Percentiles rank a stretch among this genome's conserved stretches.
Evolutionary conservation across 495 filamentous ascomycete genomes (phyloP).

Genomic region (Pseudoneurospora amorphoporcata): DNA sequence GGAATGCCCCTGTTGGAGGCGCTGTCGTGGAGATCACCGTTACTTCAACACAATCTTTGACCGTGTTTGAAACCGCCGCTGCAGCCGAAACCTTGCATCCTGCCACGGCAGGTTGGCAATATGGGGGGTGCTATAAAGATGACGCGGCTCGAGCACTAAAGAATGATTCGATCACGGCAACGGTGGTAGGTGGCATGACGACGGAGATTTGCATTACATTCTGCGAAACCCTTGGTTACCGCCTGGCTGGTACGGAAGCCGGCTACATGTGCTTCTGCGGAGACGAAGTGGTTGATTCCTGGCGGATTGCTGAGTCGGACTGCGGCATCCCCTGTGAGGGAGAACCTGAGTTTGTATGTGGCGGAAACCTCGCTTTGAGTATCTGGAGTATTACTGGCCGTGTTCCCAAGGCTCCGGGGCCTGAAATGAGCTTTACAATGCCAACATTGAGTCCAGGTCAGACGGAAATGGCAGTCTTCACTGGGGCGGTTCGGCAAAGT

Average conservation of each 20-base stretch:
- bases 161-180: slow-evolving; percentile 23
- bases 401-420: slow-evolving; percentile 6
- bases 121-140: slow-evolving; percentile 47
- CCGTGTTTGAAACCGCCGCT: slow-evolving; percentile 1
- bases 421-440: slow-evolving; percentile 6
- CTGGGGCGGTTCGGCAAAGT: slow-evolving; percentile 12
- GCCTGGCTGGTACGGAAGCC: slow-evolving; percentile 50
- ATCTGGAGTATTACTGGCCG: slow-evolving; percentile 28
- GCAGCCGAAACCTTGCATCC: slow-evolving; percentile 8
- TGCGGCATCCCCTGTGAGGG: slow-evolving; percentile 35
- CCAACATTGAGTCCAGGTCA: slow-evolving; percentile 11
- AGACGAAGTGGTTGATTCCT: slow-evolving; percentile 30
- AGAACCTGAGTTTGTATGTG: slow-evolving; percentile 28
- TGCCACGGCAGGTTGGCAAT: slow-evolving; percentile 37
- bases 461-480: slow-evolving; percentile 4
- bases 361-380: slow-evolving; percentile 29
- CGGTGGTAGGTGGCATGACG: slow-evolving; percentile 31
- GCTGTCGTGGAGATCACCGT: not conserved
- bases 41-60: not conserved
- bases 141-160: slow-evolving; percentile 39
- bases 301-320: slow-evolving; percentile 21
- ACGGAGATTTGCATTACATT: slow-evolving; percentile 46
- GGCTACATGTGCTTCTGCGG: slow-evolving; percentile 53
- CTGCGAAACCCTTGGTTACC: slow-evolving; percentile 35
- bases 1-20: not conserved